Conservation (phyloP, 1,139 yeast genomes). For the Hemisphaericaspora lyxosophila region DNA sequence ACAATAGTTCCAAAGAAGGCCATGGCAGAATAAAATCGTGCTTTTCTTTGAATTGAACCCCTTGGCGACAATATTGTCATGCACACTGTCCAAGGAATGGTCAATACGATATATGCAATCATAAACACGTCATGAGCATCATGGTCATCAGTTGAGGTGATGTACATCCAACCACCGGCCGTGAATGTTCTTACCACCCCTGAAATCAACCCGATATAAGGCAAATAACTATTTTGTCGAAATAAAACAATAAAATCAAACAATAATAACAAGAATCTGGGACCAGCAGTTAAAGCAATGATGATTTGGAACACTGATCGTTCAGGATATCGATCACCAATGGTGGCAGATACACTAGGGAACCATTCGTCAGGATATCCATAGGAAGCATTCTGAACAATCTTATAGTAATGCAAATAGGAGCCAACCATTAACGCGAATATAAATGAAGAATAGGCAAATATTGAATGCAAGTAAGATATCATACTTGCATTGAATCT, state of each 20-base stretch:
- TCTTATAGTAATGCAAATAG: slow-evolving; percentile 75
- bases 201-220: slow-evolving; percentile 45
- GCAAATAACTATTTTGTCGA: slow-evolving; percentile 38
- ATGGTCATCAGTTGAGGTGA: slow-evolving; percentile 95
- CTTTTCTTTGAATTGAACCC: slow-evolving; percentile 43
- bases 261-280: slow-evolving; percentile 73
- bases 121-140: slow-evolving; percentile 94
- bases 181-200: slow-evolving; percentile 85
- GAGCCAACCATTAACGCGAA: slow-evolving; percentile 75
- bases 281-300: slow-evolving; percentile 79
- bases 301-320: slow-evolving; percentile 86
- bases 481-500: slow-evolving; percentile 59
- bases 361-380: slow-evolving; percentile 99
- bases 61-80: slow-evolving; percentile 56
- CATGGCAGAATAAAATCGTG: slow-evolving; percentile 53
- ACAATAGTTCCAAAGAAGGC: slow-evolving; percentile 69
- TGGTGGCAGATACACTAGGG: slow-evolving; percentile 94
- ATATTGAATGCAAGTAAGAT: slow-evolving; percentile 68
- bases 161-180: slow-evolving; percentile 98
- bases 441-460: slow-evolving; percentile 71
- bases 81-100: slow-evolving; percentile 86
- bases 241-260: slow-evolving; percentile 53
- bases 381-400: slow-evolving; percentile 79
- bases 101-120: slow-evolving; percentile 84
- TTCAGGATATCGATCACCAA: slow-evolving; percentile 96